Evolutionary conservation across 306 rosid genomes (phyloP), one percentile per base, ranked within the genome.

Genomic region (Senna siamea): DNA sequence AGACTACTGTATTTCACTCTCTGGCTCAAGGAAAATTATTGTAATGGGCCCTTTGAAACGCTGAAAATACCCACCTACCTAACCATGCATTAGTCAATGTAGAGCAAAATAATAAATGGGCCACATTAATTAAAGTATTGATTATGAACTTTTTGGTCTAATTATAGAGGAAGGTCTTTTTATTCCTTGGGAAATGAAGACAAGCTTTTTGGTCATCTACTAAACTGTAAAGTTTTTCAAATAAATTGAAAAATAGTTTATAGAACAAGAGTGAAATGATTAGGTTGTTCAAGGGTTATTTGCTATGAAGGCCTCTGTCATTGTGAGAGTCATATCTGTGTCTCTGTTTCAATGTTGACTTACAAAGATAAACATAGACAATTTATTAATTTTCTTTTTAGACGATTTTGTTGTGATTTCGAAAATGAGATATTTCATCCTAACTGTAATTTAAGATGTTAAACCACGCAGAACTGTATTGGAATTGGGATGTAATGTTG

Each of bases 21-120:
- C 76, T 15, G 38, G 65, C 56, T 75, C 20, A 32, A n/a, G 43
- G 43, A 30, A 79, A 67, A 79, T 83, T 76, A 76, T 79, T 83
- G 84, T 52, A 43, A 68, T 79, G 84, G 84, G 79, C 34, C 87
- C 82, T 76, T 18, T 15, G 74, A 38, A 64, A 20, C 59, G 58
- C 74, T 76, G 82, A 83, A 72, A 83, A 76, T 76, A 81, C 79
- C 70, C 81, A 62, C 82, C 82, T 67, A 83, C 87, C 87, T 76
- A 83, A 83, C 84, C 74, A 7, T 72, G 71, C 82, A 66, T 83
- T 82, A 57, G 82, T 83, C 81, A 83, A 72, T 76, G 61, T 57
- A 72, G 66, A 66, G 66, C 61, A 47, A 79, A 34, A 76, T 67
- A 76, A 79, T 76, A 67, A 79, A 66, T 79, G 76, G 79, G 69